Percentiles rank a stretch among this genome's conserved stretches.
These are phyloP conservation scores for Tephrocybe sp. DNA, from an alignment of 768 basidiomycete species.

Conservation along the genomic window DNA sequence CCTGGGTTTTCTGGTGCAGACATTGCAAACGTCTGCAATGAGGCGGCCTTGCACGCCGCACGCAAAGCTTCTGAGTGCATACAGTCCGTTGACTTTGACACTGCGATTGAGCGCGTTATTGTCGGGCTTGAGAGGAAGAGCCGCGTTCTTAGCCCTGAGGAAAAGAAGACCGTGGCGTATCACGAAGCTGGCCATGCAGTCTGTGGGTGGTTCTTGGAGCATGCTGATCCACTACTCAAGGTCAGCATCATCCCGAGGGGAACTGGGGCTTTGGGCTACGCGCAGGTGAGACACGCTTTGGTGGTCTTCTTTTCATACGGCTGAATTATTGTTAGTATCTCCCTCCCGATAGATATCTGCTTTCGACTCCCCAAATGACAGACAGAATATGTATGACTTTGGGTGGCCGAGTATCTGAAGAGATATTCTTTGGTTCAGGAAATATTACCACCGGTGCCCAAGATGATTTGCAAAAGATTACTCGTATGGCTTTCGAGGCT, in stretches of 20 bases:
- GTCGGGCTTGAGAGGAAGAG: slow-evolving; percentile 97
- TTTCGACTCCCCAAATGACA: slow-evolving; percentile 90
- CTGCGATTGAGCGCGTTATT: slow-evolving; percentile 96
- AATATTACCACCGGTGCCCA: slow-evolving; percentile 98
- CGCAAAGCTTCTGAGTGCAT: slow-evolving; percentile 78
- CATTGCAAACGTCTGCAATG: slow-evolving; percentile 98
- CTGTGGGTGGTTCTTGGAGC: slow-evolving; percentile 97
- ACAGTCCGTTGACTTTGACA: slow-evolving; percentile 86
- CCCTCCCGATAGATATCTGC: slow-evolving; percentile 92
- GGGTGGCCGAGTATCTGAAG: slow-evolving; percentile 96
- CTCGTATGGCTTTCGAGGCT: slow-evolving; percentile 94
- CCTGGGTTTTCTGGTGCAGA: slow-evolving; percentile 99
- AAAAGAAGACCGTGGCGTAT: slow-evolving; percentile 98
- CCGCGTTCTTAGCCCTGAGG: slow-evolving; percentile 86
- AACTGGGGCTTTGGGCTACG: slow-evolving; percentile 93
- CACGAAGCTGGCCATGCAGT: slow-evolving; percentile 99
- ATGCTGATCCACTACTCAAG: slow-evolving; percentile 94
- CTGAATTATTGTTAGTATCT: slow-evolving; percentile 60
- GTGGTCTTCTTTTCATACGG: slow-evolving; percentile 9
- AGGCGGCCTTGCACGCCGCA: slow-evolving; percentile 93
- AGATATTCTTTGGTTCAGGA: slow-evolving; percentile 90
- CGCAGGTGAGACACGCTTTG: slow-evolving; percentile 58
- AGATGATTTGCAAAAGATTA: slow-evolving; percentile 97
- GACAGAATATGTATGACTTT: slow-evolving; percentile 99
- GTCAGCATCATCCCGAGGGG: slow-evolving; percentile 98